Conservation (phyloP, 768 basidiomycete species). For the Lactarius quietus region DNA sequence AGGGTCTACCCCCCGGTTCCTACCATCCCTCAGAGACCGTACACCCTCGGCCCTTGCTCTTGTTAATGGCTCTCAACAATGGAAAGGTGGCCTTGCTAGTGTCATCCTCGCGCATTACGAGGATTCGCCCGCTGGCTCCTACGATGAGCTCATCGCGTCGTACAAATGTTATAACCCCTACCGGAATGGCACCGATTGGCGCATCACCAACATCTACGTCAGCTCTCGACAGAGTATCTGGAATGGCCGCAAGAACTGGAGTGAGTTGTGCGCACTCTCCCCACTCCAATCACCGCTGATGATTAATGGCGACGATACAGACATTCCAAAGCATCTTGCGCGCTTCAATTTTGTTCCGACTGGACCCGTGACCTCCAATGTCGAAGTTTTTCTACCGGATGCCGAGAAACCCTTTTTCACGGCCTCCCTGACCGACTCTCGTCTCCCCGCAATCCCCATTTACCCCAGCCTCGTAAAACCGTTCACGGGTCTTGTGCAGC, state of each 20-base stretch:
- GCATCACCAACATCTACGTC: constrained; percentile 23
- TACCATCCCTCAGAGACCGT: constrained; percentile 18
- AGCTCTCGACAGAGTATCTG: constrained; percentile 5
- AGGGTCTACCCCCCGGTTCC: constrained; percentile 21
- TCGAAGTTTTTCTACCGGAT: constrained; percentile 8
- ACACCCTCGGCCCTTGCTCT: constrained; percentile 20
- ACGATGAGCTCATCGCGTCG: constrained; percentile 19
- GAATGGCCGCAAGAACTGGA: constrained; percentile 24
- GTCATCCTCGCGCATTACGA: constrained; percentile 15
- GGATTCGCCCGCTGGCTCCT: constrained; percentile 20
- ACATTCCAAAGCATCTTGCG: constrained; percentile 20
- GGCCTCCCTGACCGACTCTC: constrained; percentile 17
- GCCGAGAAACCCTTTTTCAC: constrained; percentile 19
- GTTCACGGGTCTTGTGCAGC: constrained; percentile 8
- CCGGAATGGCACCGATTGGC: neutral
- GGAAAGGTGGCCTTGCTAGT: constrained; percentile 8
- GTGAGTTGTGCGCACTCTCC: neutral
- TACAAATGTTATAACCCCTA: constrained; percentile 10
- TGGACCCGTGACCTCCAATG: neutral
- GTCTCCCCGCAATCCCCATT: constrained; percentile 13
- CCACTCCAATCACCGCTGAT: neutral
- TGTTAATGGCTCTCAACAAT: constrained; percentile 8
- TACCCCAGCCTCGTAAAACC: constrained; percentile 5
- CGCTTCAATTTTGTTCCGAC: constrained; percentile 11
- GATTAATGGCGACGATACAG: neutral